Conservation (phyloP, 2,329 filamentous ascomycete genomes). For the Aspergillus vadensis region DNA sequence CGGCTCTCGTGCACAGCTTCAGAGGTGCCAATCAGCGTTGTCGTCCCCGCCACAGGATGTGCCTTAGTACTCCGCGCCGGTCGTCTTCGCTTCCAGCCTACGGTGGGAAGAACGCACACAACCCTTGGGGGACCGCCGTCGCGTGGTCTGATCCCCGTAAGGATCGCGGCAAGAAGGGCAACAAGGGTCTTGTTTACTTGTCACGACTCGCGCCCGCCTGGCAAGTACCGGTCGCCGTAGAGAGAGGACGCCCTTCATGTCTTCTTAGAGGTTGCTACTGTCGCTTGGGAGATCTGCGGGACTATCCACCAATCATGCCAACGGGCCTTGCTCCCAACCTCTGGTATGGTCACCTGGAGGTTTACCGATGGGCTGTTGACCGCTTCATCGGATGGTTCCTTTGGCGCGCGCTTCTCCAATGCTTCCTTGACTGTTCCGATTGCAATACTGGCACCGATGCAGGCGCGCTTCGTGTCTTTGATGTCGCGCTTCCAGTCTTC, state of each 20-base stretch:
- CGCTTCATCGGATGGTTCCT: conserved; percentile 1
- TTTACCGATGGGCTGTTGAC: conserved; percentile 18
- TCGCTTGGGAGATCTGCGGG: conserved; percentile 37
- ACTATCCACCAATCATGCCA: conserved; percentile 52
- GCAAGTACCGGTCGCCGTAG: neutral
- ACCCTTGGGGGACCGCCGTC: neutral
- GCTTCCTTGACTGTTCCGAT: conserved; percentile 63
- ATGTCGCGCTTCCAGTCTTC: conserved; percentile 63
- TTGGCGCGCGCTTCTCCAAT: conserved; percentile 35
- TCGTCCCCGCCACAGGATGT: too few species aligned
- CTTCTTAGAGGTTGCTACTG: conserved; percentile 13
- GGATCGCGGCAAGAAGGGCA: neutral
- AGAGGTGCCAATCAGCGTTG: too few species aligned
- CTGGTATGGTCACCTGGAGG: conserved; percentile 41
- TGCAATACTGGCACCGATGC: conserved; percentile 69
- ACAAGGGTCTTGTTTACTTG: neutral
- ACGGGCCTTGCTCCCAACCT: conserved; percentile 41
- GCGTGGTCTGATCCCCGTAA: neutral
- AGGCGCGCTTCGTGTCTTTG: conserved; percentile 66
- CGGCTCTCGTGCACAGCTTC: neutral
- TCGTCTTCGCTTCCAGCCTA: too few species aligned
- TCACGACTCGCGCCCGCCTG: neutral
- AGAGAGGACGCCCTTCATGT: conserved; percentile 12
- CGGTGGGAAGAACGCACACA: neutral
- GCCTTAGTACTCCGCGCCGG: too few species aligned